phyloP scores from a whole-genome alignment of 805 yeast genomes.

The Cyberlindnera lachancei region DNA sequence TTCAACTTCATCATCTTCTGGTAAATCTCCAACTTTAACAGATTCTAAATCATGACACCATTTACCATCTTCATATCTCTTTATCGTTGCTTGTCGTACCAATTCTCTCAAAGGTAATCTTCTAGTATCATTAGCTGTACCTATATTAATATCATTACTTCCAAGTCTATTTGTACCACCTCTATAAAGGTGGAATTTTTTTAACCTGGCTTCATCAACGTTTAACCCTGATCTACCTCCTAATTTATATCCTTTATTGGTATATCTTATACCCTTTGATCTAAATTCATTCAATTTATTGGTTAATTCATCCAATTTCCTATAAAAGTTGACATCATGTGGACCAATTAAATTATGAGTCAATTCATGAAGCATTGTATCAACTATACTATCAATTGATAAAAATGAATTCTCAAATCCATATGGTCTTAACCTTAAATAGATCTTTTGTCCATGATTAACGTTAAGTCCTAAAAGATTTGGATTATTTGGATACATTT shows the following conservation, averaged over 20 bases:
- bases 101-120: slow-evolving; percentile 31
- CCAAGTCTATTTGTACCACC: slow-evolving; percentile 13
- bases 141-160: slow-evolving; percentile 1
- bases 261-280: slow-evolving; percentile 17
- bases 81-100: slow-evolving; percentile 55
- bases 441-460: slow-evolving; percentile 65
- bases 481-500: slow-evolving; percentile 69
- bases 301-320: slow-evolving; percentile 50
- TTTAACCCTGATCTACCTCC: slow-evolving; percentile 23
- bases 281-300: slow-evolving; percentile 30
- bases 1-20: slow-evolving; percentile 37
- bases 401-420: slow-evolving; percentile 45
- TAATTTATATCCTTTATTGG: slow-evolving; percentile 11
- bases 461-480: slow-evolving; percentile 75
- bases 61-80: slow-evolving; percentile 45
- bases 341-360: slow-evolving; percentile 77
- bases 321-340: slow-evolving; percentile 68
- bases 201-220: slow-evolving; percentile 32
- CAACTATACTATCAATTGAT: slow-evolving; percentile 60
- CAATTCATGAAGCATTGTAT: slow-evolving; percentile 84
- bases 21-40: slow-evolving; percentile 32
- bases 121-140: slow-evolving; percentile 1
- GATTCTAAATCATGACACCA: slow-evolving; percentile 32
- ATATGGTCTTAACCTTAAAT: slow-evolving; percentile 60
- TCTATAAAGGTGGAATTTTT: slow-evolving; percentile 26